Evolutionary conservation across 1,284 basidiomycete genomes (phyloP), one percentile per base, ranked within the genome.

Genomic region (Cronartium ribicola): DNA sequence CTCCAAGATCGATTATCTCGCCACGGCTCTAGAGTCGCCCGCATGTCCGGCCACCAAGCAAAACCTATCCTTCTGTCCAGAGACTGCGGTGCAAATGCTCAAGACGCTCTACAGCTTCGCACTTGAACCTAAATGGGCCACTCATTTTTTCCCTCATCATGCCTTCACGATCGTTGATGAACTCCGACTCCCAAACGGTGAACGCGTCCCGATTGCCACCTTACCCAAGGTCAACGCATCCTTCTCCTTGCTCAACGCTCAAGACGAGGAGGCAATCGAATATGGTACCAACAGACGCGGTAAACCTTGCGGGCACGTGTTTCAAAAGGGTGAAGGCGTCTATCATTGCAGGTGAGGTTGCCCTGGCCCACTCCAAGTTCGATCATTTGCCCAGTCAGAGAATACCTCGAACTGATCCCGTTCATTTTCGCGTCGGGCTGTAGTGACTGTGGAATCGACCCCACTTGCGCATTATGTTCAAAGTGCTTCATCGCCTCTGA

Each of bases 371-470:
- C n/a, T 29, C 11, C 13, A 60, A 29, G n/a, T 29, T 29, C 4
- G 10, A 5, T 62, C n/a, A 43, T 36, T 60, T 10, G 37, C 36
- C 10, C 20, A 17, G 36, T 4, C 44, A 46, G 20, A n/a, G 37
- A 44, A 48, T 72, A 1, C 29, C 29, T 57, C 51, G 22, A 61
- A 61, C 59, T 61, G 17, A 62, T 39, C 36, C 5, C 64, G 11
- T 29, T 62, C 5, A 68, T 44, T 68, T 61, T 40, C 63, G 37
- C 46, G 66, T 43, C 66, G 29, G 29, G 1, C 29, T 29, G 11
- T 79, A 94, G 92, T 81, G 93, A 95, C 77, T 96, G 94, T 81
- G 88, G 90, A 0, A 83, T 91, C 75, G 91, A 95, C 78, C 88
- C 92, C 75, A 91, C 89, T 76, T 93, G 90, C 77, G 91, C 95